These are phyloP conservation scores for Penicillium argentinense DNA, from an alignment of 495 filamentous ascomycete genomes.

Conservation along the genomic window DNA sequence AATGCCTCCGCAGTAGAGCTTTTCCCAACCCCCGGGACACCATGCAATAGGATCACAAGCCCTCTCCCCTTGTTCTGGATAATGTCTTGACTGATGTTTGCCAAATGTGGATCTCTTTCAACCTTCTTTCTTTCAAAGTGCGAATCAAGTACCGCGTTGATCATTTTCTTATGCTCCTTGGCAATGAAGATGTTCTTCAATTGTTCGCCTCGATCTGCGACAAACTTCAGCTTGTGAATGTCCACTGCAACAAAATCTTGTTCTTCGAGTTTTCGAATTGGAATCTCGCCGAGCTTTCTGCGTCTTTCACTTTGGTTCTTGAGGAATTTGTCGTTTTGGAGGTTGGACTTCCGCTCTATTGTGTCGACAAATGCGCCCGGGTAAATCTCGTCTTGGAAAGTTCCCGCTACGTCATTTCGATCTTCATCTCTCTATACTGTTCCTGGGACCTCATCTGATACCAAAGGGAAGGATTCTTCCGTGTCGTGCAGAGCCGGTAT, in stretches of 20 bases:
- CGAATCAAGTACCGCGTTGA: conserved; percentile 1
- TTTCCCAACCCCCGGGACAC: conserved; percentile 45
- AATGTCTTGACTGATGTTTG: conserved; percentile 10
- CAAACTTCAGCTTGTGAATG: not conserved
- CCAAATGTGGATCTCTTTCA: not conserved
- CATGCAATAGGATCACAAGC: conserved; percentile 48
- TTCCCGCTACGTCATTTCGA: not conserved
- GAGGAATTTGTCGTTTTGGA: not conserved
- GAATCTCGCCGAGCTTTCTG: not conserved
- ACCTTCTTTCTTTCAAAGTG: not conserved
- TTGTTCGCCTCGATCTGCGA: not conserved
- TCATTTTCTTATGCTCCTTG: conserved; percentile 1
- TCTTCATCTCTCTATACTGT: not conserved
- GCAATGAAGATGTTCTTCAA: not conserved
- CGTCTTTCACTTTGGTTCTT: not conserved
- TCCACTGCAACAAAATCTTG: not conserved
- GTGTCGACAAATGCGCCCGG: not conserved
- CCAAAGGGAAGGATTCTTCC: not conserved
- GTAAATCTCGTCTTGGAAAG: conserved; percentile 1
- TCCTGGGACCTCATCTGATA: not conserved
- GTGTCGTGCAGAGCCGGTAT: not conserved
- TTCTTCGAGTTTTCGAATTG: too few relatives aligned
- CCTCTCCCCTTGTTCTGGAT: conserved; percentile 37
- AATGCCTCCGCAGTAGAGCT: conserved; percentile 30
- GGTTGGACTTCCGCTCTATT: not conserved